Evolutionary conservation across 805 yeast species (phyloP), one percentile per base, ranked within the genome.

Genomic region (Pichia insulana): DNA sequence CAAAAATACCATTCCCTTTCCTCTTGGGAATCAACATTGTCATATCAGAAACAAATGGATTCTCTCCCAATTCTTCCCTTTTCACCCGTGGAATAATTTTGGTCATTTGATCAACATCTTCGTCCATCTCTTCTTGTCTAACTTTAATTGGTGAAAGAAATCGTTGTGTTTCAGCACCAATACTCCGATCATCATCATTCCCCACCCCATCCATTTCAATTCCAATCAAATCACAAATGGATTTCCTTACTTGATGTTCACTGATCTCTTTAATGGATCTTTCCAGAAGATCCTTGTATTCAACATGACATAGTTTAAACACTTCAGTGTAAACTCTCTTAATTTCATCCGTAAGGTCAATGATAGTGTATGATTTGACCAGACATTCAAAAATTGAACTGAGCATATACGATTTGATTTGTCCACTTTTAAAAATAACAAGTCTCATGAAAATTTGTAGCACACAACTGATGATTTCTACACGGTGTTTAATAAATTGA

Each of bases 21-120:
- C 20, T 8, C 34, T 48, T 55, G 2, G 70, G 68, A 41, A 63
- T 48, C 2, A 66, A 54, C 65, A 60, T 65, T 0, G 70, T 64
- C 64, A 66, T 61, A 43, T 64, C 69, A 6, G 62, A 45, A n/a
- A 39, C 30, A 34, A 44, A 17, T 7, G 28, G 20, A 3, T 53
- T n/a, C 48, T 51, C 17, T 48, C 41, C 22, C n/a, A 7, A 12
- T 36, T 36, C 7, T 32, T 41, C 15, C 35, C 51, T 35, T 42
- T 44, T 22, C 40, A 22, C 46, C 17, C 42, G 50, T 2, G 56
- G 58, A 12, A 58, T 40, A 19, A 59, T 51, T 53, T 53, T 56
- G 1, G 64, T 60, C 43, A 60, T 43, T 6, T 57, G 61, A 42
- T 56, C 62, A 10, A 51, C 56, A 41, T 51, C 47, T 10, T 40